A percentile compares a stretch with the other conserved stretches of the same genome.
Conservation (phyloP, 805 yeast species). For the Wickerhamiella azymoides region DNA sequence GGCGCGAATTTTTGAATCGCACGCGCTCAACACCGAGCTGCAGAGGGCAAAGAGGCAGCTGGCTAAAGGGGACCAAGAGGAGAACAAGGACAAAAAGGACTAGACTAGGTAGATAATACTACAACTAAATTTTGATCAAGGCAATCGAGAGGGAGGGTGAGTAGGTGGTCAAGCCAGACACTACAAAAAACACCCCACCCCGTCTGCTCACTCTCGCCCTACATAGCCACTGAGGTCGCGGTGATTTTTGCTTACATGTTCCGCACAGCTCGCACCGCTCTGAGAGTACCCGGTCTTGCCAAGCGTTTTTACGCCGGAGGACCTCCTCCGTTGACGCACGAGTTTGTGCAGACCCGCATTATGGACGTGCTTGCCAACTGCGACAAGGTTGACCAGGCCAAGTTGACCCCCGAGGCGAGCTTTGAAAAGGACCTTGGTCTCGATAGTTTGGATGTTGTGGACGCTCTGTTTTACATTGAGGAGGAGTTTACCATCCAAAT, state of each 20-base stretch:
- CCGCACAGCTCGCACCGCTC: constrained; percentile 6
- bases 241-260: not conserved
- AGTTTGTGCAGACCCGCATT: constrained; percentile 71
- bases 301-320: constrained; percentile 21
- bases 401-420: constrained; percentile 30
- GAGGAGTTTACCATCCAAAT: constrained; percentile 50
- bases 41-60: constrained; percentile 16
- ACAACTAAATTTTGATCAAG: too few relatives aligned
- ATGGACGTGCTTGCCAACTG: constrained; percentile 58
- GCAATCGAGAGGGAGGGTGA: too few relatives aligned
- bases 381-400: constrained; percentile 34
- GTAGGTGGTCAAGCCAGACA: too few relatives aligned
- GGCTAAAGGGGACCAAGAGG: not conserved
- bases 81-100: not conserved
- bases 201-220: not conserved
- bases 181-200: too few relatives aligned
- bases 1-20: constrained; percentile 10
- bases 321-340: constrained; percentile 49
- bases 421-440: constrained; percentile 51
- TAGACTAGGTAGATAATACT: too few relatives aligned
- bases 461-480: constrained; percentile 88
- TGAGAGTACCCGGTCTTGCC: not conserved
- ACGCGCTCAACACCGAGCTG: constrained; percentile 12
- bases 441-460: constrained; percentile 89
- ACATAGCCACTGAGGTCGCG: not conserved